These are phyloP conservation scores for Phytophthora nicotianae DNA, from an alignment of 352 stramenopile species.

Conservation along the genomic window DNA sequence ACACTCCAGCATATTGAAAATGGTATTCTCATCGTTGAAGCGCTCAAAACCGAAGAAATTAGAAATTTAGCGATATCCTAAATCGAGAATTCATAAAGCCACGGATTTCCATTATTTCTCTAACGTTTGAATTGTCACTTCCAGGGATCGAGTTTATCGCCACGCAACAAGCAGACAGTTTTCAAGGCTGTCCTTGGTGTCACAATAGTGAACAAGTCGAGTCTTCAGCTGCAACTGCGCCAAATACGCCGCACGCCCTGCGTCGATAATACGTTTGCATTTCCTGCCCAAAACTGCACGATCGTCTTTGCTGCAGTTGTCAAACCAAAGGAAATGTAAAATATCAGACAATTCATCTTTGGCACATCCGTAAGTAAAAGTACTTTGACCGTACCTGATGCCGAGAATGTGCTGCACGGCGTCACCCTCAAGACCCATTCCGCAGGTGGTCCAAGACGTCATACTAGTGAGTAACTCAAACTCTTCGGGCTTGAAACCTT, in stretches of 20 bases:
- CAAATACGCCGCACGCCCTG: slow-evolving; percentile 68
- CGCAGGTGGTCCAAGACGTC: slow-evolving; percentile 83
- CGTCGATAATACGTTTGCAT: slow-evolving; percentile 82
- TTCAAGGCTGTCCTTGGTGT: slow-evolving; percentile 73
- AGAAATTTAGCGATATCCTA: too few species aligned
- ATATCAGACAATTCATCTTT: too few species aligned
- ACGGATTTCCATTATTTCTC: too few species aligned
- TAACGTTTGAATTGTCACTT: not conserved
- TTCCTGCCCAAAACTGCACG: slow-evolving; percentile 63
- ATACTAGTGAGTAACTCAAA: slow-evolving; percentile 71
- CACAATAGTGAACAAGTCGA: slow-evolving; percentile 82
- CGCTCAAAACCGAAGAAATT: slow-evolving; percentile 12
- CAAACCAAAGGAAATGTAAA: not conserved
- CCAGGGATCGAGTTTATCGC: slow-evolving; percentile 22
- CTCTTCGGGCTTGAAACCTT: slow-evolving; percentile 62
- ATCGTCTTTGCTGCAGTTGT: slow-evolving; percentile 58
- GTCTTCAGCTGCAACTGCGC: slow-evolving; percentile 54
- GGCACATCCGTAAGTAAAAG: not conserved
- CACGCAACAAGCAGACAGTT: slow-evolving; percentile 84
- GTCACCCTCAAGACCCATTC: slow-evolving; percentile 68
- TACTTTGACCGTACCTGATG: slow-evolving; percentile 45
- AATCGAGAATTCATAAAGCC: too few species aligned
- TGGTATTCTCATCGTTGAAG: slow-evolving; percentile 14
- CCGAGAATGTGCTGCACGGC: slow-evolving; percentile 71
- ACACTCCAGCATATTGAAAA: slow-evolving; percentile 27